A percentile compares a stretch with the other conserved stretches of the same genome.
Evolutionary conservation across 1,139 yeast species (phyloP).

Genomic region (Saccharomyces hybrid): DNA sequence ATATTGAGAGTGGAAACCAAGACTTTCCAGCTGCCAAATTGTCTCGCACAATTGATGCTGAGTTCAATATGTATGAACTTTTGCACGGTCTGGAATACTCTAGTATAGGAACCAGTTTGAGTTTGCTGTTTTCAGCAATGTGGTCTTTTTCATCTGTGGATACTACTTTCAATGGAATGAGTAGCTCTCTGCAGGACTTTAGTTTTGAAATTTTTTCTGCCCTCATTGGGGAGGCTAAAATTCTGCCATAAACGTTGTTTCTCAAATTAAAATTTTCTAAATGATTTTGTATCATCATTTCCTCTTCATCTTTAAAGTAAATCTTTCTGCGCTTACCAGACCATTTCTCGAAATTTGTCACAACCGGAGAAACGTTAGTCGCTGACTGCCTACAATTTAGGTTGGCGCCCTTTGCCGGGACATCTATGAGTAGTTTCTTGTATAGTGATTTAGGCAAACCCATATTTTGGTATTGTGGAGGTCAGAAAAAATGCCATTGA

Average conservation of each 20-base stretch:
- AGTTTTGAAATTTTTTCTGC: constrained; percentile 19
- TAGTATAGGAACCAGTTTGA: constrained; percentile 4
- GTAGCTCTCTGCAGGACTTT: constrained; percentile 20
- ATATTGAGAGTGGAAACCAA: constrained; percentile 16
- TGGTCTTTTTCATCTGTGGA: constrained; percentile 2
- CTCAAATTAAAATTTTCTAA: constrained; percentile 10
- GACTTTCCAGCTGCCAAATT: constrained; percentile 4
- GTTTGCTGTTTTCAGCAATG: constrained; percentile 5
- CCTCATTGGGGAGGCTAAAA: constrained; percentile 26
- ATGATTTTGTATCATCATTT: neutral
- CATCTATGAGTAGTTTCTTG: neutral
- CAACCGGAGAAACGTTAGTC: constrained; percentile 17
- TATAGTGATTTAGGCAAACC: neutral
- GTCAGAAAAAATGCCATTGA: neutral
- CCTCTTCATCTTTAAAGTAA: constrained; percentile 8
- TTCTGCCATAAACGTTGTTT: constrained; percentile 22
- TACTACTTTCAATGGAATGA: constrained; percentile 19
- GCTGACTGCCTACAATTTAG: neutral
- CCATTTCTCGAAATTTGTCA: constrained; percentile 28
- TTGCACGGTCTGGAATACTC: constrained; percentile 1
- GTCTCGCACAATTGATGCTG: constrained; percentile 4
- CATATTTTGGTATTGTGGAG: neutral
- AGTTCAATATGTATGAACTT: constrained; percentile 23
- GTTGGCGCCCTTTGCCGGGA: neutral
- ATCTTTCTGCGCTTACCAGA: constrained; percentile 22